Percentiles rank a stretch among this genome's conserved stretches.
phyloP scores from a whole-genome alignment of 2,329 filamentous ascomycete genomes.

The Fusarium oxysporum region DNA sequence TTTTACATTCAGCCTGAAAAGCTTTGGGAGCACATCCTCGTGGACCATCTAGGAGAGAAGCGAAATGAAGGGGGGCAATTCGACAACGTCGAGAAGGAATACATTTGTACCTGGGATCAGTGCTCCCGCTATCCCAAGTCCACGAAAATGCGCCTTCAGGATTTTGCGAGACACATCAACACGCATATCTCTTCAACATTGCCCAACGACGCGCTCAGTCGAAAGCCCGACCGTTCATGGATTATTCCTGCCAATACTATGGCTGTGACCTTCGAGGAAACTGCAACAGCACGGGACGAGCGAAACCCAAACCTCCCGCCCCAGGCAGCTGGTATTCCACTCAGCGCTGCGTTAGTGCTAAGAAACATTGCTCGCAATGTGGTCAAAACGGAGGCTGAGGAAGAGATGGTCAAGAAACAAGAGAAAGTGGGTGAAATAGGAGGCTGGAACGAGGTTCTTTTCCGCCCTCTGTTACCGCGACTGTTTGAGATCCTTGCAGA shows the following conservation, averaged over 20 bases:
- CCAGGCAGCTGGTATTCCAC: constrained; percentile 80
- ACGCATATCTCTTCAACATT: constrained; percentile 69
- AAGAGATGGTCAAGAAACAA: constrained; percentile 63
- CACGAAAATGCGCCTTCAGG: constrained; percentile 59
- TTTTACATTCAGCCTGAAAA: constrained; percentile 73
- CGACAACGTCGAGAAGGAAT: constrained; percentile 63
- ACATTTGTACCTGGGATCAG: constrained; percentile 74
- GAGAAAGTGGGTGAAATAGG: constrained; percentile 58
- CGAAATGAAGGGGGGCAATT: constrained; percentile 68
- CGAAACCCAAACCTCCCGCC: constrained; percentile 66
- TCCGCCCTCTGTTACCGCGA: constrained; percentile 72
- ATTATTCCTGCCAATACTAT: constrained; percentile 68
- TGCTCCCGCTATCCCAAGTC: constrained; percentile 68
- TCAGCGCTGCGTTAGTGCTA: constrained; percentile 80
- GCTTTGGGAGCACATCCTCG: constrained; percentile 79
- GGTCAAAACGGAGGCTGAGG: constrained; percentile 69
- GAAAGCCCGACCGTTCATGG: constrained; percentile 53
- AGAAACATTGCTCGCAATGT: constrained; percentile 80
- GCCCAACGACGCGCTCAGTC: constrained; percentile 37
- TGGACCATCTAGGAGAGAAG: constrained; percentile 70
- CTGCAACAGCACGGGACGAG: constrained; percentile 66
- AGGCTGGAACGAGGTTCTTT: constrained; percentile 75
- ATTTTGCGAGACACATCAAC: constrained; percentile 73
- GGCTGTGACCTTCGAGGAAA: constrained; percentile 66
- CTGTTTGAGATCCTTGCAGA: constrained; percentile 78